Evolutionary conservation across 1,284 basidiomycete species (phyloP).

Genomic region (Jaminaea rosea): DNA sequence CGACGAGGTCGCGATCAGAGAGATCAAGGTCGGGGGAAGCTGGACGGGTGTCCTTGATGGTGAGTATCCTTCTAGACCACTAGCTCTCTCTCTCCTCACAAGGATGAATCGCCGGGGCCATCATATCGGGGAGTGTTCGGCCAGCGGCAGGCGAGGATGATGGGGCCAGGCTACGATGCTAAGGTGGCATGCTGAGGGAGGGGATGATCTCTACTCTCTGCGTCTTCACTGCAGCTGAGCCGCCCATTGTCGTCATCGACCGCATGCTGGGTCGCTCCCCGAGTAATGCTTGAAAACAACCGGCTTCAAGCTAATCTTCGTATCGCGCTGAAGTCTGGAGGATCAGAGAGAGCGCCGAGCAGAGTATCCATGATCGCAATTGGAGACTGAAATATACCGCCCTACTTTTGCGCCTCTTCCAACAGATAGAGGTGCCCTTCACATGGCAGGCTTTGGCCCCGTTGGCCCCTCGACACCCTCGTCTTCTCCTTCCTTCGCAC

Average conservation of each 20-base stretch:
- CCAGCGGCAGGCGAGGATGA: too few species aligned
- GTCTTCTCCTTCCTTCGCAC: neutral
- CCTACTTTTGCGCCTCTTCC: neutral
- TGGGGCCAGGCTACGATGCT: too few species aligned
- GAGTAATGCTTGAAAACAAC: neutral
- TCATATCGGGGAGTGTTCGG: too few species aligned
- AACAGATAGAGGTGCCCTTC: neutral
- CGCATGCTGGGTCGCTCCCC: neutral
- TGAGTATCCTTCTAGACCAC: too few species aligned
- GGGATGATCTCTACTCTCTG: neutral
- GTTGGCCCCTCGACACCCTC: neutral
- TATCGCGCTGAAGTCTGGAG: neutral
- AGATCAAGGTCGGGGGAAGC: neutral
- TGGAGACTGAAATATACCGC: neutral
- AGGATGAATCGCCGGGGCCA: neutral
- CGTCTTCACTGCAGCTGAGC: neutral
- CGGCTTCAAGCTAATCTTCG: constrained; percentile 1
- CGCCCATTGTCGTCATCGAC: neutral
- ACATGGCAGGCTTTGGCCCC: neutral
- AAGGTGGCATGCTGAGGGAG: too few species aligned
- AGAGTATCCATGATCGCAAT: neutral
- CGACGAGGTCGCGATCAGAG: neutral
- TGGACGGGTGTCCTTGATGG: neutral
- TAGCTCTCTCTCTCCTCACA: too few species aligned
- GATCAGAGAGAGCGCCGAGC: too few species aligned